Base-by-base conservation (phyloP, 441 rosid species). In the Pelargonium cotyledonis region DNA sequence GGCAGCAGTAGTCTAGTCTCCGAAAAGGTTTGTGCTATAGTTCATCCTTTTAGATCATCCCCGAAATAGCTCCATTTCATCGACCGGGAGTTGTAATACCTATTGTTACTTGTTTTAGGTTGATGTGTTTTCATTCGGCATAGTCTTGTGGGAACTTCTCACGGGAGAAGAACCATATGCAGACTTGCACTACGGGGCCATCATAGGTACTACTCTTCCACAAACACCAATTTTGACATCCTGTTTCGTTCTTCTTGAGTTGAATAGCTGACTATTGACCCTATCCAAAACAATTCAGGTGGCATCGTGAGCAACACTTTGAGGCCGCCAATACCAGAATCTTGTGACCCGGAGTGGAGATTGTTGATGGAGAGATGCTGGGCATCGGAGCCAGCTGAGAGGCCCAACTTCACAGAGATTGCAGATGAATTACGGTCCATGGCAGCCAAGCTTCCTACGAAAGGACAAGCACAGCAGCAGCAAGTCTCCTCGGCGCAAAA, bases 121-220 rank as follows among this genome's bases (percentile, higher is more conserved):
- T 16, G 92, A 85, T 66, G 90, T 88, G 73, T 88, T 88, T 81
- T 88, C 92, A 41, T 85, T 79, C 31, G 87, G 92, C 61, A 84
- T 88, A 8, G 92, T 88, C 70, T 23, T 88, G 74, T 88, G 88
- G 92, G 90, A 85, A 74, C 86, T 88, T 74, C 75, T 88, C 1
- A 88, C 92, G 14, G 87, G 90, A 38, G 90, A 85, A 70, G 90
- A 88, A 73, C 92, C 92, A 67, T 88, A 88, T 19, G 81, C 87
- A 6, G 86, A 88, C 65, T 76, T 88, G 76, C 92, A 88, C 81
- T 88, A 88, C 16, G 90, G 88, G 21, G 88, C 88, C n/a, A 84
- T 88, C 46, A 85, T 84, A 71, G 90, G 89, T 85, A 69, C 76
- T 35, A 2, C 9, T 12, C 41, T 23, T 4, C 31, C 7, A 21